Evolutionary conservation across 495 filamentous ascomycete genomes (phyloP).

Genomic region (Ramalina intermedia): DNA sequence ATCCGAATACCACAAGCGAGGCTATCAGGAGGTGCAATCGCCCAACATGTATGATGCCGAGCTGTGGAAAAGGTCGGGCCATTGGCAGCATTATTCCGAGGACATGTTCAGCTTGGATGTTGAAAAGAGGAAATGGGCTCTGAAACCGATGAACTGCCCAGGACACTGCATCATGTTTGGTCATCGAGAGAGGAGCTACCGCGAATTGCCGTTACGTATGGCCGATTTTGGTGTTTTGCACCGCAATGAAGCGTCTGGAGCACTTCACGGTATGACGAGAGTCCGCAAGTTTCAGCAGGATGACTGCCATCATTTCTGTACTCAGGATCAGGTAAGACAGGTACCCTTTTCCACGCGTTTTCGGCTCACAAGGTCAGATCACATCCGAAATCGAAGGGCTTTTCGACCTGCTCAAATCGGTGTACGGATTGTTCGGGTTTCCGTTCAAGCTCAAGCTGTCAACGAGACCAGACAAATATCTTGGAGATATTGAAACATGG

Average conservation of each 20-base stretch:
- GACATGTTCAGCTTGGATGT: conserved; percentile 92
- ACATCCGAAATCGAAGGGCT: conserved; percentile 68
- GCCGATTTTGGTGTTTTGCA: conserved; percentile 95
- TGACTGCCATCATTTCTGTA: conserved; percentile 88
- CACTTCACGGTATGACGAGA: conserved; percentile 76
- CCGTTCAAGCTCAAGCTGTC: conserved; percentile 94
- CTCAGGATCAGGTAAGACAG: conserved; percentile 47
- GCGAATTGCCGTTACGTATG: conserved; percentile 75
- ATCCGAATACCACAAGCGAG: conserved; percentile 81
- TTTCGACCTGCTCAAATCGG: conserved; percentile 70
- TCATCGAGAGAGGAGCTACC: conserved; percentile 67
- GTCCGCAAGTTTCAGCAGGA: conserved; percentile 92
- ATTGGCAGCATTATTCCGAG: conserved; percentile 90
- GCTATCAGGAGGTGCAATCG: conserved; percentile 86
- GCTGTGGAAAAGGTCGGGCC: conserved; percentile 87
- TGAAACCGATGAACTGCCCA: conserved; percentile 99
- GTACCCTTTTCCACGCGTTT: not conserved
- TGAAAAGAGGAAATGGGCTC: conserved; percentile 64
- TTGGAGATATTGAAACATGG: conserved; percentile 82
- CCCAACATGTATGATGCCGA: conserved; percentile 91
- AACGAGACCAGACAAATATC: conserved; percentile 81
- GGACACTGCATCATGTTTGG: conserved; percentile 69
- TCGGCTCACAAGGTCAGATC: conserved; percentile 35
- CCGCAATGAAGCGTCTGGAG: conserved; percentile 87
- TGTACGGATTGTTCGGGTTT: conserved; percentile 87